Evolutionary conservation across 371 early-diverging fungal genomes (phyloP).

Genomic region (Mucor indicus): DNA sequence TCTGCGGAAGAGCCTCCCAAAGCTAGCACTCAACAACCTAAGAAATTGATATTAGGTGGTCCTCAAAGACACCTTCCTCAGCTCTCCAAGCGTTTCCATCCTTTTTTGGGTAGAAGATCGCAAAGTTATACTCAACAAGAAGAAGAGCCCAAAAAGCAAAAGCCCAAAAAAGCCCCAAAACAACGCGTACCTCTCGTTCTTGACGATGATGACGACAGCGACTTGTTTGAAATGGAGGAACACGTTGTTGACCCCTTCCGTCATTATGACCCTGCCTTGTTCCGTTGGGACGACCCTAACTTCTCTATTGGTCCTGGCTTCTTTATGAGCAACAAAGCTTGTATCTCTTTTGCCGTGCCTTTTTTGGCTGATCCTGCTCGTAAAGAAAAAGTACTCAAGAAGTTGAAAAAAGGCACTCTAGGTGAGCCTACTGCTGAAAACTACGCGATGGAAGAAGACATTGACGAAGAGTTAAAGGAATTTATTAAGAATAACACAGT

Average conservation of each 20-base stretch:
- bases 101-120: no score
- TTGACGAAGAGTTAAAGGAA: constrained; percentile 11
- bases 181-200: not conserved
- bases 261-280: constrained; percentile 8
- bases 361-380: constrained; percentile 8
- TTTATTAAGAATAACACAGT: constrained; percentile 4
- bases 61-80: no score
- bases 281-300: constrained; percentile 10
- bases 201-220: constrained; percentile 12
- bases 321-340: constrained; percentile 6
- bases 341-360: not conserved
- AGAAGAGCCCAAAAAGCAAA: not conserved
- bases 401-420: constrained; percentile 15
- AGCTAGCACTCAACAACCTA: no score
- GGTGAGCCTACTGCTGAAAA: constrained; percentile 14
- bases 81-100: no score
- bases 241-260: constrained; percentile 7
- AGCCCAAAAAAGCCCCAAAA: not conserved
- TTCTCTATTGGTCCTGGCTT: constrained; percentile 16
- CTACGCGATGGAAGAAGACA: constrained; percentile 7
- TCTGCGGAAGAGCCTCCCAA: not conserved
- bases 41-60: no score
- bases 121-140: no score
- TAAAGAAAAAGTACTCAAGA: constrained; percentile 6
- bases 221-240: constrained; percentile 9